Evolutionary conservation across 345 rosid genomes (phyloP).

Genomic region (Eucalyptus polybractea): DNA sequence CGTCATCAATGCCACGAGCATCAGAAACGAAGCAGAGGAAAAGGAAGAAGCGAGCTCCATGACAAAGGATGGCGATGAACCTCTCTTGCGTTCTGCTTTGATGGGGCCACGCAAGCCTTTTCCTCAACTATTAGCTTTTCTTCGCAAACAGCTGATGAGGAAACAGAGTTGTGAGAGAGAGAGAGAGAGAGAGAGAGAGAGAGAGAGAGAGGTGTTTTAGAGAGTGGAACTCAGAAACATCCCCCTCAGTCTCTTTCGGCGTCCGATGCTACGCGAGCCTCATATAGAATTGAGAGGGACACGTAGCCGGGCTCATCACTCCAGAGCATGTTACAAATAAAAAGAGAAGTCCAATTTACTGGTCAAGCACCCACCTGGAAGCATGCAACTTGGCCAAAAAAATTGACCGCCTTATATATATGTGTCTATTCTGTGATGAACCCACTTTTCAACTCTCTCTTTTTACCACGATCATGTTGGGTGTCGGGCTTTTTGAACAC

Average conservation of each 20-base stretch:
- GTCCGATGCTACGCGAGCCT: background rate
- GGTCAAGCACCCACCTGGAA: background rate
- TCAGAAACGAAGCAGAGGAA: background rate
- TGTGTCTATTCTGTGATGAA: background rate
- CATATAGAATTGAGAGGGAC: background rate
- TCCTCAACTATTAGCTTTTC: background rate
- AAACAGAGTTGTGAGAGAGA: background rate
- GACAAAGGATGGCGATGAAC: background rate
- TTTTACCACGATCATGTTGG: background rate
- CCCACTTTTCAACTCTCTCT: background rate
- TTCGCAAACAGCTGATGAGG: background rate
- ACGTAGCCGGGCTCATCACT: background rate
- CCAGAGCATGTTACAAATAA: background rate
- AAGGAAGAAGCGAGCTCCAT: background rate
- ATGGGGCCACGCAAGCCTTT: background rate
- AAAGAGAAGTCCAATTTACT: background rate
- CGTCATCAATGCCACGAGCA: conserved; percentile 1
- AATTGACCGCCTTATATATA: background rate
- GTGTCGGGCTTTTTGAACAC: background rate
- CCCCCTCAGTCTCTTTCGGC: background rate
- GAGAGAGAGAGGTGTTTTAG: background rate
- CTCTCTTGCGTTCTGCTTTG: background rate
- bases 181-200: background rate
- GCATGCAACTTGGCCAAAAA: background rate
- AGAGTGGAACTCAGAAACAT: background rate